Evolutionary conservation across 1,284 basidiomycete species (phyloP), one percentile per base, ranked within the genome.

Genomic region (Cryptococcus hybrid): DNA sequence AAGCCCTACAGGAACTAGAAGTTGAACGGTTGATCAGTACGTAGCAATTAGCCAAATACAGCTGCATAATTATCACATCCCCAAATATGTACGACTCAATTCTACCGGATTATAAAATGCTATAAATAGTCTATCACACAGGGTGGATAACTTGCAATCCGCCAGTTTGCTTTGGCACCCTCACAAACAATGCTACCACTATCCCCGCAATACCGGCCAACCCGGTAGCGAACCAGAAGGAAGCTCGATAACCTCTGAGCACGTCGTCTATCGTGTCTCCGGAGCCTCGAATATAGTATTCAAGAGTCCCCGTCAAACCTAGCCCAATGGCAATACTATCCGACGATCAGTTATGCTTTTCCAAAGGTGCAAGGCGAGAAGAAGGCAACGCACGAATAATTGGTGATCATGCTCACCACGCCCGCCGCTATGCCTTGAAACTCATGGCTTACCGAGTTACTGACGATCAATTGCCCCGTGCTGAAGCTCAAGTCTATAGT

Each of bases 401-500:
- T 64, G 50, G 62, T 63, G 43, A 66, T 61, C 57, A 66, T 60
- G 12, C 57, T 56, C 24, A 63, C 61, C 7, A 66, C 51, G 5
- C 64, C 64, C 7, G 62, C 65, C 8, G 66, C 66, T 8, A 66
- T 62, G 6, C 66, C 66, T 36, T 66, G 64, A 44, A 58, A 64
- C 47, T 64, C 54, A 11, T 54, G 48, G 9, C 38, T 49, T 8
- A 66, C 64, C 5, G 62, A 61, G 42, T 64, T 63, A 43, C 59
- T 56, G 34, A 68, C 64, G 51, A 68, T 66, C 43, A 44, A 44
- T 18, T 44, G 43, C 11, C 43, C 43, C n/a, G 43, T 44, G 24
- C 43, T 44, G 12, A 44, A 44, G 12, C 43, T 44, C 18, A 67
- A 39, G 54, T 67, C 65, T 61, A 18, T 18, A 18, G 18, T 18